These are phyloP conservation scores for Trametes sanguinea DNA, from an alignment of 768 basidiomycete species.

Conservation along the genomic window DNA sequence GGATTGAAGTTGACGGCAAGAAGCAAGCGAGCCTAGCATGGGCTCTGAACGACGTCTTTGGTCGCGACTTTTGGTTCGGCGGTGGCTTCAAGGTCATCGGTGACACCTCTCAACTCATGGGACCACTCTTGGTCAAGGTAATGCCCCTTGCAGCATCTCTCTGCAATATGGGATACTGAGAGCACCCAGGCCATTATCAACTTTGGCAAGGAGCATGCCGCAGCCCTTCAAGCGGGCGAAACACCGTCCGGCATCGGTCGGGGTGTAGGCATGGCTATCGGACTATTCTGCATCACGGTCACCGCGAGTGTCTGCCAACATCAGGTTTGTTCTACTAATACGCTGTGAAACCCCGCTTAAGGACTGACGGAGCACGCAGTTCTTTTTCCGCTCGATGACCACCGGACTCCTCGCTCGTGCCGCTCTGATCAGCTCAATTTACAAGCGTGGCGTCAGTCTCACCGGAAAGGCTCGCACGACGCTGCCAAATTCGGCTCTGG, in stretches of 20 bases:
- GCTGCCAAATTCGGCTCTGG: slow-evolving; percentile 59
- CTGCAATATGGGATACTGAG: background rate
- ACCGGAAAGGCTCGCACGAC: slow-evolving; percentile 65
- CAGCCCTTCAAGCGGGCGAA: slow-evolving; percentile 39
- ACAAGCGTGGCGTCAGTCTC: slow-evolving; percentile 66
- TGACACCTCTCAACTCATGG: slow-evolving; percentile 63
- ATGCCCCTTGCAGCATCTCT: background rate
- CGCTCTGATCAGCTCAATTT: slow-evolving; percentile 69
- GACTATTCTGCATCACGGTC: slow-evolving; percentile 52
- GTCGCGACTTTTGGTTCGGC: slow-evolving; percentile 60
- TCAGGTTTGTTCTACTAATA: slow-evolving; percentile 45
- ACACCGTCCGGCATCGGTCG: slow-evolving; percentile 46
- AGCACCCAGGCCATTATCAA: slow-evolving; percentile 55
- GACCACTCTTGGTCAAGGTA: slow-evolving; percentile 62
- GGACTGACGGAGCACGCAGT: slow-evolving; percentile 37
- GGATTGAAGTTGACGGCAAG: slow-evolving; percentile 48
- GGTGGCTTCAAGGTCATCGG: slow-evolving; percentile 64
- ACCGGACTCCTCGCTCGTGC: slow-evolving; percentile 66
- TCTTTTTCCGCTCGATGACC: slow-evolving; percentile 71
- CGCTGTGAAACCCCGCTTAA: background rate
- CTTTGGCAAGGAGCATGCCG: slow-evolving; percentile 52
- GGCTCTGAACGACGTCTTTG: slow-evolving; percentile 63
- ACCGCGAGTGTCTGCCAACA: slow-evolving; percentile 59
- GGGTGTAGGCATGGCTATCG: slow-evolving; percentile 62
- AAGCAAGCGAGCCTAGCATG: slow-evolving; percentile 55